Evolutionary conservation across 2,329 filamentous ascomycete genomes (phyloP), one percentile per base, ranked within the genome.

Genomic region (Graphilbum ipis-grandicollis): DNA sequence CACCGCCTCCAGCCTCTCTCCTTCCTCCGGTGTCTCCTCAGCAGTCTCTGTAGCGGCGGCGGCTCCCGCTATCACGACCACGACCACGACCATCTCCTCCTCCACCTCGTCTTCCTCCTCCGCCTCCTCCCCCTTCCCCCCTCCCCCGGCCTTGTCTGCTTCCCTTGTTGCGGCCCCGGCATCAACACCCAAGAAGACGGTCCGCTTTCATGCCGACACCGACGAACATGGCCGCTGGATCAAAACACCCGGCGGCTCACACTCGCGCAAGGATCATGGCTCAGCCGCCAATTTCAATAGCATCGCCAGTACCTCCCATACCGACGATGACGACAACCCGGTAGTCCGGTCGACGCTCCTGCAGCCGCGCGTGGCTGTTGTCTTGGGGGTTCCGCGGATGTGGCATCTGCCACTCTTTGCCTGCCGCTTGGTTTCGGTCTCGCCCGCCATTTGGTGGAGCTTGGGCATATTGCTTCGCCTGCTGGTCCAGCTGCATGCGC

Each of bases 311-410:
- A n/a, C n/a, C n/a, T n/a, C n/a, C 38, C n/a, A 34, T 39, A 32
- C 21, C 21, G 18, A 35, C 36, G 26, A 13, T 34, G 26, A 40
- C 35, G 36, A 39, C 36, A 26, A 19, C 10, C 34, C 39, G 7
- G 36, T 46, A 3, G 48, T 47, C 7, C 46, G 45, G 12, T 51
- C 54, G 9, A 50, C 68, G 14, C 59, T 76, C 36, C 63, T 84
- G 31, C 79, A 85, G 50, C 81, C 81, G 12, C 79, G 80, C 39
- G 73, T 88, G 39, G 81, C 81, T 43, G 79, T 85, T 47, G 69
- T 83, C 23, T 66, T 88, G 33, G 80, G 81, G 36, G 71, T 90
- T 14, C 74, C 78, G 37, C 65, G 65, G 43, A 65, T 65, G 43
- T 88, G 80, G 76, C 76, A 86, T 52, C 63, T 79, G 31, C 75